Evolutionary conservation across 495 filamentous ascomycete genomes (phyloP), one percentile per base, ranked within the genome.

Genomic region (Neurospora tetrasperma): DNA sequence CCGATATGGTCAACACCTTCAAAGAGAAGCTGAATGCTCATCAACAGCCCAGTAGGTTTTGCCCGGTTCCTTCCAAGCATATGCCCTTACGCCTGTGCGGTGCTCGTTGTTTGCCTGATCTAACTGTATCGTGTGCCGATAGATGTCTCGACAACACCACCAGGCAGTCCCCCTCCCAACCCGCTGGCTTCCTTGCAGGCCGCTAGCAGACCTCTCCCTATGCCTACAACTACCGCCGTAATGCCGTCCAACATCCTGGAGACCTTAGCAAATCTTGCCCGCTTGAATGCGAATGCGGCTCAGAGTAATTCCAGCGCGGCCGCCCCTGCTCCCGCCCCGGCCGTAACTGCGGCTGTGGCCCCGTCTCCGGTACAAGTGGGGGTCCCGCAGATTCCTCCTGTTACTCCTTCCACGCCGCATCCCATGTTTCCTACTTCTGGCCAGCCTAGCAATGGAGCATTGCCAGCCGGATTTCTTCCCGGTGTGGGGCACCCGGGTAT

Each of bases 251-350:
- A 85, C 72, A 94, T 97, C 78, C 84, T 96, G 84, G 92, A 92
- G 78, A 91, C 91, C 41, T 86, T 97, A 73, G 92, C 93, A 66
- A 92, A 92, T 76, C 93, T 97, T 85, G 92, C 92, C 44, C 92
- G 93, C 72, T 90, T 94, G 80, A 95, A 92, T 80, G 84, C 84
- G 66, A 87, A 90, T 71, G 82, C 88, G 14, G 86, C 89, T 11
- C 87, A 91, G 38, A 82, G 85, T 77, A 86, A 80, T 71, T 80
- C 86, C 31, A 82, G 79, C 73, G 78, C 87, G 69, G 82, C 86
- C 62, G 83, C 87, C 66, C 83, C 80, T 66, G 75, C 75, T 77
- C 72, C 76, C 78, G 75, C 79, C 77, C 70, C 80, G 70, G 12
- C 75, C 71, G 43, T 70, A 20, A 62, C 76, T 76, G 73, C 78